phyloP scores from a whole-genome alignment of 257 asterid species.

The Primulina huaijiensis region DNA sequence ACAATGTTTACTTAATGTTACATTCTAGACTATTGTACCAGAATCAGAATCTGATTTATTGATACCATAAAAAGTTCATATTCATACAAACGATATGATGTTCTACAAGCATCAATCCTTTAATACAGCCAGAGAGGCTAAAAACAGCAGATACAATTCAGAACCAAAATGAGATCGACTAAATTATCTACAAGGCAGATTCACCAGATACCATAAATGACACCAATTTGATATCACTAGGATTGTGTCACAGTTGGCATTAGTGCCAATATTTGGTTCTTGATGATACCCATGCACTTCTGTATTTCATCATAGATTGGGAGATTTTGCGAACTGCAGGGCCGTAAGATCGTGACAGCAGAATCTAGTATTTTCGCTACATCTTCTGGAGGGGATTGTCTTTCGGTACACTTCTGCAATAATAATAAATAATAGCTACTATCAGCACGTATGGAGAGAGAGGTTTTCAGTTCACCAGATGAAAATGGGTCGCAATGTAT shows the following conservation, averaged over 20 bases:
- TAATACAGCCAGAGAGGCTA: neutral
- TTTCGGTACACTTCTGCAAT: slow-evolving; percentile 89
- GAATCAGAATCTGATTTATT: slow-evolving; percentile 21
- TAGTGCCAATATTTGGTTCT: slow-evolving; percentile 89
- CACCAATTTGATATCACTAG: neutral
- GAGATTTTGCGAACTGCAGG: slow-evolving; percentile 72
- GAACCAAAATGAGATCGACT: slow-evolving; percentile 23
- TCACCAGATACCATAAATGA: slow-evolving; percentile 19
- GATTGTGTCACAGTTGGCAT: slow-evolving; percentile 51
- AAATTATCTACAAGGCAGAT: slow-evolving; percentile 38
- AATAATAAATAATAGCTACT: neutral
- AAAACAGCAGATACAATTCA: neutral
- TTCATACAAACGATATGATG: slow-evolving; percentile 10
- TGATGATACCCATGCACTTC: slow-evolving; percentile 92
- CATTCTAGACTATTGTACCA: slow-evolving; percentile 27
- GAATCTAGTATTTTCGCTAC: slow-evolving; percentile 89
- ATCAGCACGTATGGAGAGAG: slow-evolving; percentile 9
- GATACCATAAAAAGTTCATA: slow-evolving; percentile 3
- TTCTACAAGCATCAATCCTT: slow-evolving; percentile 21
- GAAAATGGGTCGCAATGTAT: neutral
- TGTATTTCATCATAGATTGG: slow-evolving; percentile 81
- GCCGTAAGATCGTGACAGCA: slow-evolving; percentile 75
- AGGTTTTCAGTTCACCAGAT: neutral
- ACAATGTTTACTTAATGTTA: slow-evolving; percentile 19
- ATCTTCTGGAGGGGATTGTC: slow-evolving; percentile 89